Percentiles rank a stretch among this genome's conserved stretches.
Evolutionary conservation across 2,329 filamentous ascomycete species (phyloP).

Genomic region (Setomelanomma holmii): DNA sequence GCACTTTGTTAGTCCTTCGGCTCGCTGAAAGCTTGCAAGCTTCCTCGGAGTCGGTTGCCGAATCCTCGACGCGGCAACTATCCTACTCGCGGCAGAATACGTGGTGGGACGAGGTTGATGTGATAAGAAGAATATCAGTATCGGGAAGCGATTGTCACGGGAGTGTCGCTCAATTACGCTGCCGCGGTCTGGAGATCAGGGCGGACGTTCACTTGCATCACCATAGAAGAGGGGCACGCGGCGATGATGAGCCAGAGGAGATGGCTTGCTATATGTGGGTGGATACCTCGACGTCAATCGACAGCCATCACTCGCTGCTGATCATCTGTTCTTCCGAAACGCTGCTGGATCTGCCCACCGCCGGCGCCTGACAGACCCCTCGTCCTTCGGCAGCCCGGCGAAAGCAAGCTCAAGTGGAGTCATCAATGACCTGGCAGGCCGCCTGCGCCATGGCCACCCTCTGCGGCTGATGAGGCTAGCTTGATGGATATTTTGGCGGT

Average conservation of each 20-base stretch:
- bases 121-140: slow-evolving; percentile 24
- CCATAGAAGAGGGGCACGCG: slow-evolving; percentile 12
- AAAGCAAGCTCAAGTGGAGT: slow-evolving; percentile 22
- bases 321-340: slow-evolving; percentile 20
- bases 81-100: slow-evolving; percentile 26
- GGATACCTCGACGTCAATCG: slow-evolving; percentile 42
- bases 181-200: slow-evolving; percentile 23
- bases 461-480: slow-evolving; percentile 30
- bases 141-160: slow-evolving; percentile 39
- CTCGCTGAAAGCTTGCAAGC: slow-evolving; percentile 26
- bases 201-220: slow-evolving; percentile 9
- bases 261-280: slow-evolving; percentile 28
- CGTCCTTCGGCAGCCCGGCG: slow-evolving; percentile 11
- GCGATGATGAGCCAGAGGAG: slow-evolving; percentile 18
- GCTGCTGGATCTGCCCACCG: slow-evolving; percentile 16
- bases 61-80: slow-evolving; percentile 27
- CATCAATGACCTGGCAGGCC: slow-evolving; percentile 19
- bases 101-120: slow-evolving; percentile 12
- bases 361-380: slow-evolving; percentile 17
- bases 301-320: slow-evolving; percentile 28
- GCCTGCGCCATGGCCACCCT: slow-evolving; percentile 19
- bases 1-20: slow-evolving; percentile 27
- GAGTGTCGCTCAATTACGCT: slow-evolving; percentile 26
- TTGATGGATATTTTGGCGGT: not conserved
- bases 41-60: slow-evolving; percentile 35